phyloP scores from a whole-genome alignment of 208 protist genomes.

The Porcisia deanei region DNA sequence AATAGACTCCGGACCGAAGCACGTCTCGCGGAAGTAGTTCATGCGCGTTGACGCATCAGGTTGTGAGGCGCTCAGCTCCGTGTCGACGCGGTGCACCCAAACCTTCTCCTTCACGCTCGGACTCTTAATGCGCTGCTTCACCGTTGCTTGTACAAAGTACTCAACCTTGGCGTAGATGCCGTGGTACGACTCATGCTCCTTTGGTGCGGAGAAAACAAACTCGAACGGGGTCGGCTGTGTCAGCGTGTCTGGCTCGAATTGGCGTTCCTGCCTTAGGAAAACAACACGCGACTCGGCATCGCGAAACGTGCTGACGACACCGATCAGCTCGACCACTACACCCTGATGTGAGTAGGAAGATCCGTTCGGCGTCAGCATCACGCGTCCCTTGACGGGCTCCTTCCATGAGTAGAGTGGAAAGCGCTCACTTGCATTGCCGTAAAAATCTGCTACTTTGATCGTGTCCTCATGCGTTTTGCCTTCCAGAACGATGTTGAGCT shows the following conservation, averaged over 20 bases:
- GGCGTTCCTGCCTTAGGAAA: conserved; percentile 75
- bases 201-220: conserved; percentile 76
- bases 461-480: conserved; percentile 25
- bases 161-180: conserved; percentile 66
- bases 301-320: conserved; percentile 41
- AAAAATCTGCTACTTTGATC: conserved; percentile 25
- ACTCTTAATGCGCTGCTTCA: conserved; percentile 74
- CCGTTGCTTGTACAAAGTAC: conserved; percentile 70
- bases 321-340: conserved; percentile 72
- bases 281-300: conserved; percentile 21
- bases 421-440: conserved; percentile 49
- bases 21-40: conserved; percentile 78
- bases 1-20: conserved; percentile 61
- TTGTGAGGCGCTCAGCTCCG: conserved; percentile 41
- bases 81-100: conserved; percentile 75
- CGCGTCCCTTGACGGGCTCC: conserved; percentile 57
- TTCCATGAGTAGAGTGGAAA: conserved; percentile 54
- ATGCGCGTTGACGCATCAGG: conserved; percentile 57
- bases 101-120: conserved; percentile 57
- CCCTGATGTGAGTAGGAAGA: conserved; percentile 65
- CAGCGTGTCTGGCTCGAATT: conserved; percentile 75
- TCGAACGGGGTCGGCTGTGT: conserved; percentile 40
- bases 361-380: conserved; percentile 63
- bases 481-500: conserved; percentile 59
- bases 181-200: conserved; percentile 85